Conservation (phyloP, 2,329 filamentous ascomycete genomes). For the Paraphaeosphaeria sporulosa region DNA sequence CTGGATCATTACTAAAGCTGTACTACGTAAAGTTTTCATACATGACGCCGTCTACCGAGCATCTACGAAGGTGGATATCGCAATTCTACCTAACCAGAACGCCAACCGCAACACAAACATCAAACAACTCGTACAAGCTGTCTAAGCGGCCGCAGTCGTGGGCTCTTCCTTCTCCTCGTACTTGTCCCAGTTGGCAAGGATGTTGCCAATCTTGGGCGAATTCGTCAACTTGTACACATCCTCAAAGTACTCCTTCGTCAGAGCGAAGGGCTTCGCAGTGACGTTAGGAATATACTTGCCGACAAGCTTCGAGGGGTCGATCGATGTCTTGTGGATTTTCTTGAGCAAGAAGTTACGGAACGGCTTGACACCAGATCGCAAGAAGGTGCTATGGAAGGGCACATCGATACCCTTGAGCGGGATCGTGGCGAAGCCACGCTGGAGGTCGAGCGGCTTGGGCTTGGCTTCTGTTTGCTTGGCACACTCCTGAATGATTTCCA, state of each 20-base stretch:
- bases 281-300: constrained; percentile 99
- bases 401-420: constrained; percentile 97
- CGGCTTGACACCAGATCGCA: constrained; percentile 97
- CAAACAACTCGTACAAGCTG: constrained; percentile 4
- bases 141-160: constrained; percentile 29
- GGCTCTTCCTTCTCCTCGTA: constrained; percentile 54
- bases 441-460: constrained; percentile 84
- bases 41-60: constrained; percentile 10
- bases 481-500: constrained; percentile 89
- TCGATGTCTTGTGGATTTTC: constrained; percentile 99
- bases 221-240: constrained; percentile 96
- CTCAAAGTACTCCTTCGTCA: constrained; percentile 99
- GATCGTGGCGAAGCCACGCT: constrained; percentile 96
- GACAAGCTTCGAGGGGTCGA: constrained; percentile 94
- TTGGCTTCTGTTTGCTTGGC: constrained; percentile 88
- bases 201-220: constrained; percentile 75
- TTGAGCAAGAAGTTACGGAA: constrained; percentile 98
- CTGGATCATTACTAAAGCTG: constrained; percentile 11
- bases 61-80: constrained; percentile 19
- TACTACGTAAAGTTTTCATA: constrained; percentile 10
- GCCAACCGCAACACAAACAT: constrained; percentile 7
- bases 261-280: constrained; percentile 91
- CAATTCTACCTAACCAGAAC: constrained; percentile 13
- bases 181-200: constrained; percentile 77
- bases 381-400: constrained; percentile 98